These are phyloP conservation scores for Voacanga thouarsii DNA, from an alignment of 257 asterid species.

Conservation along the genomic window DNA sequence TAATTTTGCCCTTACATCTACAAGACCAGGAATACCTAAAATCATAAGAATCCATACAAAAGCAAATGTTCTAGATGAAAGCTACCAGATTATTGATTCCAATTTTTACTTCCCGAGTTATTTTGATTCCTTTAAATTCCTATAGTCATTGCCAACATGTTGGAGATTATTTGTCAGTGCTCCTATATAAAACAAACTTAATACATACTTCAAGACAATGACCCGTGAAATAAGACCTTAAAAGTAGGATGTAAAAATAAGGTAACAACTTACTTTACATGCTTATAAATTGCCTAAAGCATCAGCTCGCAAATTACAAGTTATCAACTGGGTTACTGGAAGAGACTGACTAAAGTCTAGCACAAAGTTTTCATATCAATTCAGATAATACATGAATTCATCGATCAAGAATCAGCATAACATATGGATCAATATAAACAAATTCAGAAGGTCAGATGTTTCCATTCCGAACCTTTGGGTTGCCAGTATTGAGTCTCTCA, in stretches of 20 bases:
- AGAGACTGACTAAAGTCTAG: not conserved
- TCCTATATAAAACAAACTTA: not conserved
- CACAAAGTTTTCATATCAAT: not conserved
- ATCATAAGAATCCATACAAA: no score
- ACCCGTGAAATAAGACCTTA: no score
- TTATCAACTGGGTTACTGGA: no score
- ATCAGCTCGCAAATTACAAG: not conserved
- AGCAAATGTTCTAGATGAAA: no score
- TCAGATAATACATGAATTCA: not conserved
- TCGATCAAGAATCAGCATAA: not conserved
- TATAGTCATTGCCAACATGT: not conserved
- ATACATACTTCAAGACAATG: not conserved
- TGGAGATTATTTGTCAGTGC: not conserved
- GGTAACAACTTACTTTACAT: not conserved
- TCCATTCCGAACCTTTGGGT: no score
- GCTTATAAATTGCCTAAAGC: not conserved
- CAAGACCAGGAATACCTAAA: no score
- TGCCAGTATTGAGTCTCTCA: no score
- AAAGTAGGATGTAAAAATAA: not conserved
- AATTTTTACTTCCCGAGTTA: not conserved
- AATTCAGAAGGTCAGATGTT: no score
- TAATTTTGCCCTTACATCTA: no score
- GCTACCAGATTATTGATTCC: no score
- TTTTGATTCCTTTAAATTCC: not conserved
- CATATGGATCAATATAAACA: not conserved